phyloP scores from a whole-genome alignment of 305 asterid genomes.

The Solanum aculeatissimum region DNA sequence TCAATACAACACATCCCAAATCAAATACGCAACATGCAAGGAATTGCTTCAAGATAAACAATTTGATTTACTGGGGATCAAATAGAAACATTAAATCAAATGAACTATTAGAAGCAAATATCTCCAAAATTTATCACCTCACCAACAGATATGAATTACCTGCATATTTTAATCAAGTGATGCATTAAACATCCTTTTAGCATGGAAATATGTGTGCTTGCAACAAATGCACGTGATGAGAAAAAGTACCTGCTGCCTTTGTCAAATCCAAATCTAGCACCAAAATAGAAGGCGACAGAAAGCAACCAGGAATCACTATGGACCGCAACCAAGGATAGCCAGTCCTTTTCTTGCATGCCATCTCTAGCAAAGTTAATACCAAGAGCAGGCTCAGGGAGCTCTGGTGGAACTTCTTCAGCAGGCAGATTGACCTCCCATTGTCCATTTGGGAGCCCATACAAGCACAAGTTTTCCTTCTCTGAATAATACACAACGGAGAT shows the following conservation, averaged over 20 bases:
- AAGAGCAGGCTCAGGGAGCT: slow-evolving; percentile 38
- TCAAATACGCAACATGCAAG: neutral
- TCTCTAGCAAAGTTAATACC: slow-evolving; percentile 49
- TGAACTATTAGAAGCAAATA: neutral
- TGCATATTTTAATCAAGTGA: neutral
- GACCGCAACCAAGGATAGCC: slow-evolving; percentile 34
- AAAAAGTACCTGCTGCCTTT: slow-evolving; percentile 25
- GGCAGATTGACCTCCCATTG: slow-evolving; percentile 38
- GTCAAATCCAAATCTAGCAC: slow-evolving; percentile 37
- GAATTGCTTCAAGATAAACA: neutral
- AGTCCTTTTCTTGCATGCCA: slow-evolving; percentile 43
- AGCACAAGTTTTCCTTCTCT: slow-evolving; percentile 40
- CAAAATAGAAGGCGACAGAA: slow-evolving; percentile 36
- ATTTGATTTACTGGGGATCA: neutral
- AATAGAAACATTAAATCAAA: neutral
- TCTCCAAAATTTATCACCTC: neutral
- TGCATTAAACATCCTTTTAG: neutral
- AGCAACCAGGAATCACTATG: slow-evolving; percentile 46
- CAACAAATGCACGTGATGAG: neutral
- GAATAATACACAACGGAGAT: slow-evolving; percentile 1
- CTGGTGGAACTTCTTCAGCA: slow-evolving; percentile 41
- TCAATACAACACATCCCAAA: neutral
- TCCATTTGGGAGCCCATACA: slow-evolving; percentile 33
- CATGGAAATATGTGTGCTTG: neutral
- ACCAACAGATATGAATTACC: neutral